These are phyloP conservation scores for Metschnikowia anglica DNA, from an alignment of 805 yeast genomes.

Conservation along the genomic window DNA sequence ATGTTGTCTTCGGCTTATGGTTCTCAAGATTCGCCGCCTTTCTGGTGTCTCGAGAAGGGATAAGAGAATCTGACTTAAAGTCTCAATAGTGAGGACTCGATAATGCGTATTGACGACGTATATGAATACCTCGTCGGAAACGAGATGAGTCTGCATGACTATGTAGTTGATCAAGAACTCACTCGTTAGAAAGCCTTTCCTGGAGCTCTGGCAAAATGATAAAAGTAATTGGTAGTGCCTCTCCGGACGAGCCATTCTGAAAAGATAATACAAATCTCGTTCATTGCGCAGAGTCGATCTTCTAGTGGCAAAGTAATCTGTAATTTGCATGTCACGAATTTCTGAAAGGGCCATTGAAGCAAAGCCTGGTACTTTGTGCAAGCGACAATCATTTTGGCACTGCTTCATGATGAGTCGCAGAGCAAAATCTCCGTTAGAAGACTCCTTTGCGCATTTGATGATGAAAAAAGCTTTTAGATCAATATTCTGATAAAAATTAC, in stretches of 20 bases:
- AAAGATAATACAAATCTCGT: constrained; percentile 7
- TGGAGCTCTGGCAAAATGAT: constrained; percentile 4
- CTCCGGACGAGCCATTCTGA: not conserved
- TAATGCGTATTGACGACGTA: constrained; percentile 1
- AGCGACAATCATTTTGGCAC: constrained; percentile 2
- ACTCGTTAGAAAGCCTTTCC: constrained; percentile 4
- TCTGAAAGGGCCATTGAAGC: constrained; percentile 1
- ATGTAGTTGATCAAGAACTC: constrained; percentile 8
- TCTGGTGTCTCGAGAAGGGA: constrained; percentile 2
- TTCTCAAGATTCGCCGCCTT: constrained; percentile 8
- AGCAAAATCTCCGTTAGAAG: not conserved
- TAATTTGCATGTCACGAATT: not conserved
- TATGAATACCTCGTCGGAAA: not conserved
- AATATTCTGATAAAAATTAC: not conserved
- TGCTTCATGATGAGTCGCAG: not conserved
- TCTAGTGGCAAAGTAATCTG: constrained; percentile 4
- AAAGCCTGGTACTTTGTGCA: constrained; percentile 9
- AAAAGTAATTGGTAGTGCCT: constrained; percentile 2
- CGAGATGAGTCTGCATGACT: constrained; percentile 4
- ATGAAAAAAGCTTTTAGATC: constrained; percentile 5
- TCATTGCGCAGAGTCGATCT: constrained; percentile 7
- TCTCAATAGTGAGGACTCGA: constrained; percentile 1
- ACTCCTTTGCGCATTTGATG: not conserved
- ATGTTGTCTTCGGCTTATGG: constrained; percentile 5
- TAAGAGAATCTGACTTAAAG: not conserved